These are phyloP conservation scores for Annulohypoxylon moriforme DNA, from an alignment of 495 filamentous ascomycete genomes.

Conservation along the genomic window DNA sequence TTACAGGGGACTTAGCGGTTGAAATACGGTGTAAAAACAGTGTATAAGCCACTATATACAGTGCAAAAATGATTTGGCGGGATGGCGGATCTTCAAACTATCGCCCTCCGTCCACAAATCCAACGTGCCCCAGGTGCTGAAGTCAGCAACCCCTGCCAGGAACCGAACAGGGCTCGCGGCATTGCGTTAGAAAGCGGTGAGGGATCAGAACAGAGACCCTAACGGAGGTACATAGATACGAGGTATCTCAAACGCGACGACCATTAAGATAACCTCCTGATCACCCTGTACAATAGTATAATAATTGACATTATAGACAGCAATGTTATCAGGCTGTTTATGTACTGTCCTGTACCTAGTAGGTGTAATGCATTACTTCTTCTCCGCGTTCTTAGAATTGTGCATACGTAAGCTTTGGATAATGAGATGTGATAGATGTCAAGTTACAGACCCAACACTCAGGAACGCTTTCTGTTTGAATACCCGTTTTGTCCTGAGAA, in stretches of 20 bases:
- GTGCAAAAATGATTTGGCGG: too few species aligned
- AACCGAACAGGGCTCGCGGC: conserved; percentile 7
- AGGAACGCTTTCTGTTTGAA: conserved; percentile 39
- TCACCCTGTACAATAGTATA: conserved; percentile 10
- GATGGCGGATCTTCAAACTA: too few species aligned
- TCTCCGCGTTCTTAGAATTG: not conserved
- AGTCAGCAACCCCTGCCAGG: conserved; percentile 8
- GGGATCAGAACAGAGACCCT: not conserved
- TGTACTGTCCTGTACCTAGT: not conserved
- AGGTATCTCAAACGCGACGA: conserved; percentile 27
- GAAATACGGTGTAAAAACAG: too few species aligned
- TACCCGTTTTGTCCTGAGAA: conserved; percentile 26
- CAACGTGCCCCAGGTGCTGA: conserved; percentile 1
- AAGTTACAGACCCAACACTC: conserved; percentile 26
- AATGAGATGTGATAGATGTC: not conserved
- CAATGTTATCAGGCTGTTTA: not conserved
- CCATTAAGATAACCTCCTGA: conserved; percentile 30
- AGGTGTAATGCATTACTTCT: not conserved
- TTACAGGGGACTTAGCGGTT: too few species aligned
- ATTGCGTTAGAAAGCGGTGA: conserved; percentile 21
- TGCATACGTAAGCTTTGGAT: conserved; percentile 8
- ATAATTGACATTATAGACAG: not conserved
- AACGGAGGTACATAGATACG: not conserved
- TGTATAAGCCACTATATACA: too few species aligned
- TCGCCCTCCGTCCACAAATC: too few species aligned